These are phyloP conservation scores for Ascochyta viciae-villosae DNA, from an alignment of 2,329 filamentous ascomycete species.

Conservation along the genomic window DNA sequence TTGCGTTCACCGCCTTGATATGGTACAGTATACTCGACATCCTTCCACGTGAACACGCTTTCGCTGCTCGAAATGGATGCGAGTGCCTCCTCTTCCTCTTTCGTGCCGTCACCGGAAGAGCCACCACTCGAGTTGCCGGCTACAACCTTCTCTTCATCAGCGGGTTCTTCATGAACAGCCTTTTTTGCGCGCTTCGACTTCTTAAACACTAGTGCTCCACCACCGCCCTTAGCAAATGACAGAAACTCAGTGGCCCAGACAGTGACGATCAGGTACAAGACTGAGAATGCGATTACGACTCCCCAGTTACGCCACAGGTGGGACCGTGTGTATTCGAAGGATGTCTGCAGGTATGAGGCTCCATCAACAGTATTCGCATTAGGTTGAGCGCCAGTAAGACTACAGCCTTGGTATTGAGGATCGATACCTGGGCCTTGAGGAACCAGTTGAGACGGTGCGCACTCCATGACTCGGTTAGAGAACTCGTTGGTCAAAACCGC, in stretches of 20 bases:
- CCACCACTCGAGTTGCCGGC: constrained; percentile 34
- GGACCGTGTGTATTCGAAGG: constrained; percentile 63
- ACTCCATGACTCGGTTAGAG: constrained; percentile 62
- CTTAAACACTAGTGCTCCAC: constrained; percentile 76
- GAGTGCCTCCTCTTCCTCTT: constrained; percentile 41
- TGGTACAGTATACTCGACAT: constrained; percentile 72
- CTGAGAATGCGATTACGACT: constrained; percentile 75
- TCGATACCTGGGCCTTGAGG: constrained; percentile 64
- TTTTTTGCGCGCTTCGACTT: constrained; percentile 68
- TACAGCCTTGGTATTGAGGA: constrained; percentile 67
- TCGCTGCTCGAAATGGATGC: constrained; percentile 48
- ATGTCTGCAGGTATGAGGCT: constrained; percentile 60
- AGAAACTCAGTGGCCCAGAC: constrained; percentile 73
- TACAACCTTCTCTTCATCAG: constrained; percentile 65
- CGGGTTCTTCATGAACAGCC: constrained; percentile 55
- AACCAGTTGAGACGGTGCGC: constrained; percentile 65
- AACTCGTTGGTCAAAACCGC: constrained; percentile 73
- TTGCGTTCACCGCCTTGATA: constrained; percentile 68
- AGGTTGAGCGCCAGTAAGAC: constrained; percentile 63
- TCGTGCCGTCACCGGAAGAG: constrained; percentile 30
- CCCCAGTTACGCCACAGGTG: constrained; percentile 78
- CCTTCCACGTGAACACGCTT: constrained; percentile 49
- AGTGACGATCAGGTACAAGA: constrained; percentile 77
- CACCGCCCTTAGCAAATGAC: constrained; percentile 66
- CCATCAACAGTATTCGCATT: constrained; percentile 62